Base-by-base conservation (phyloP, 2,329 filamentous ascomycete species). In the Apiospora arundinis region DNA sequence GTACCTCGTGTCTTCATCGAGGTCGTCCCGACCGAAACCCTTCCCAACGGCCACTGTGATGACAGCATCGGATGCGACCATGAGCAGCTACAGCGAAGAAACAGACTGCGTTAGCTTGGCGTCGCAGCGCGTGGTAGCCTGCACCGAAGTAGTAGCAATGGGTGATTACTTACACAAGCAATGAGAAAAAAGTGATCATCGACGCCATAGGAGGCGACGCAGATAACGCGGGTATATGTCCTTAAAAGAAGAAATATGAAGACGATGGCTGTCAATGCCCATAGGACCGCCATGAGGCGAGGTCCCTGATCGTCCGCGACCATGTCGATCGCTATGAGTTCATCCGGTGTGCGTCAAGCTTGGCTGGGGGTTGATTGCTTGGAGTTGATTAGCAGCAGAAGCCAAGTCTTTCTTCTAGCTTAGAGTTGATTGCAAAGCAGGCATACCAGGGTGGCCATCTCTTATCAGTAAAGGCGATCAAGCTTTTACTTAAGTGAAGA, bases 261-360 rank as follows among this genome's bases (percentile, higher is more conserved):
- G 56, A 63, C 56, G 8, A 63, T 63, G 9, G 21, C 56, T 40
- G 56, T 63, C 9, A 63, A 63, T 40, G 21, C 32, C 56, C 56
- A 63, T 40, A 63, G 3, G 6, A 63, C 56, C 32, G 56, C 56
- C 56, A 63, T 63, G 56, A 63, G 56, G 32, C 56, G 56, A 32
- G 56, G 18, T 14, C 56, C 56, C 56, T 63, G 56, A 32, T 63
- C 56, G 32, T 63, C 56, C 40, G 56, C 56, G 56, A 21, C 18
- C 56, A 63, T 63, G 21, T n/a, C 56, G 56, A 63, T 32, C 56
- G 21, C n/a, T 63, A 18, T n/a, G 56, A 12, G 16, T 63, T 63
- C 56, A 63, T 63, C 28, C 56, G 56, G 32, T 60, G 56, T 63
- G 28, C 21, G 21, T 16, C 56, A 12, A n/a, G 32, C 3, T 6